phyloP scores from a whole-genome alignment of 164 flowering plant species.

The grape (Vitis vinifera) region DNA sequence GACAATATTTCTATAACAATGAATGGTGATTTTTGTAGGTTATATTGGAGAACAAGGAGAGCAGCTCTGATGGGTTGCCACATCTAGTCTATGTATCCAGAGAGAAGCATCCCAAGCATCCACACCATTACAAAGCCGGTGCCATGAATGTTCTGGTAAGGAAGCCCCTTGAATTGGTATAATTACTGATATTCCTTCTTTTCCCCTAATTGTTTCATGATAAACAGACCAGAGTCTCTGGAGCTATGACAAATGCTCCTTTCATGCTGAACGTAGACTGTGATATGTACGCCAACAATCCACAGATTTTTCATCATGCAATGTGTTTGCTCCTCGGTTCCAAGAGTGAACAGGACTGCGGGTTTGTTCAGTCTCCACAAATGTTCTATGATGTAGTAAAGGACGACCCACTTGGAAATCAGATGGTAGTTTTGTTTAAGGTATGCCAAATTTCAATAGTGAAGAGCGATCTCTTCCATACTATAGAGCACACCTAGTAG shows the following conservation, averaged over 20 bases:
- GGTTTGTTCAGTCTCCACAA: slow-evolving; percentile 59
- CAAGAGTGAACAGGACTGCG: slow-evolving; percentile 30
- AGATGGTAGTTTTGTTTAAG: slow-evolving; percentile 9
- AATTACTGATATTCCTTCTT: neutral
- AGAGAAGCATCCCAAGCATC: slow-evolving; percentile 58
- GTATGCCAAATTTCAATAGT: slow-evolving; percentile 19
- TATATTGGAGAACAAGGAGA: slow-evolving; percentile 50
- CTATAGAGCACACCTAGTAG: no score
- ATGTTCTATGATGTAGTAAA: slow-evolving; percentile 36
- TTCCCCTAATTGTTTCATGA: neutral
- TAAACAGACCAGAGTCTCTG: slow-evolving; percentile 59
- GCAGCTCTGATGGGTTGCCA: slow-evolving; percentile 39
- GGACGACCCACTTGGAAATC: slow-evolving; percentile 57
- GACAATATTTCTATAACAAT: no score
- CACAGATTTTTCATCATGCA: slow-evolving; percentile 47
- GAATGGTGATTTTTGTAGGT: slow-evolving; percentile 24
- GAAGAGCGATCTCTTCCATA: no score
- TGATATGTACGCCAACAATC: slow-evolving; percentile 65
- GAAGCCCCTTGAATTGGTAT: no score
- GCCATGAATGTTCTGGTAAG: slow-evolving; percentile 73
- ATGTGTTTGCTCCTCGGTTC: slow-evolving; percentile 50
- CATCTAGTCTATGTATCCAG: slow-evolving; percentile 57
- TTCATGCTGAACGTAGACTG: slow-evolving; percentile 73
- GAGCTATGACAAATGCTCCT: slow-evolving; percentile 73
- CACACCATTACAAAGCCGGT: slow-evolving; percentile 70